Evolutionary conservation across 2,329 filamentous ascomycete species (phyloP).

Genomic region (Aureobasidium lini): DNA sequence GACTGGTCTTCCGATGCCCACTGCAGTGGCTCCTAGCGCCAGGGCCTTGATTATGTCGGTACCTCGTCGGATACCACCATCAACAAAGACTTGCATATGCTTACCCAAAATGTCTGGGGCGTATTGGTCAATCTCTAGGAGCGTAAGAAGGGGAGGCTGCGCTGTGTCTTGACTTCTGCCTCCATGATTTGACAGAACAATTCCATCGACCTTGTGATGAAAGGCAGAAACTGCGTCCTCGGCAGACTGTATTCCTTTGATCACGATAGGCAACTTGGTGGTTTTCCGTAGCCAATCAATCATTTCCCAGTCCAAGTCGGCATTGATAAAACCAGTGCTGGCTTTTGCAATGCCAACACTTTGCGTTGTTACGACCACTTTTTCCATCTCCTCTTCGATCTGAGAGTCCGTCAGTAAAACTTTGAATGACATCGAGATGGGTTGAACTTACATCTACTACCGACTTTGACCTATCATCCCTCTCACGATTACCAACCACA

Average conservation of each 20-base stretch:
- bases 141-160: constrained; percentile 48
- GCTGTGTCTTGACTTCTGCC: constrained; percentile 44
- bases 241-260: constrained; percentile 34
- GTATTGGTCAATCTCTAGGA: constrained; percentile 54
- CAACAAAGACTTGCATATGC: constrained; percentile 51
- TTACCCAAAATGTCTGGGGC: constrained; percentile 51
- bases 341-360: constrained; percentile 20
- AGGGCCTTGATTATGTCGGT: constrained; percentile 59
- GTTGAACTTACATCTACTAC: constrained; percentile 17
- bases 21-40: constrained; percentile 54
- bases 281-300: constrained; percentile 18
- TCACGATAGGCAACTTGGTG: constrained; percentile 10
- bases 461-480: constrained; percentile 36
- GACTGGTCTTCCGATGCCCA: constrained; percentile 51
- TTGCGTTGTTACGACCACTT: constrained; percentile 18
- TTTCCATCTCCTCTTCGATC: constrained; percentile 19
- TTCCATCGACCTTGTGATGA: constrained; percentile 36
- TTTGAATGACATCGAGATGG: too few relatives aligned
- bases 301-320: constrained; percentile 21
- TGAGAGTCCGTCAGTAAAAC: background rate
- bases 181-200: constrained; percentile 45
- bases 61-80: constrained; percentile 56
- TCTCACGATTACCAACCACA: constrained; percentile 47
- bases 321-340: constrained; percentile 22
- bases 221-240: constrained; percentile 36